Percentiles rank a stretch among this genome's conserved stretches.
Conservation (phyloP, 139 green algal genomes). For the Eudorina sp. region DNA sequence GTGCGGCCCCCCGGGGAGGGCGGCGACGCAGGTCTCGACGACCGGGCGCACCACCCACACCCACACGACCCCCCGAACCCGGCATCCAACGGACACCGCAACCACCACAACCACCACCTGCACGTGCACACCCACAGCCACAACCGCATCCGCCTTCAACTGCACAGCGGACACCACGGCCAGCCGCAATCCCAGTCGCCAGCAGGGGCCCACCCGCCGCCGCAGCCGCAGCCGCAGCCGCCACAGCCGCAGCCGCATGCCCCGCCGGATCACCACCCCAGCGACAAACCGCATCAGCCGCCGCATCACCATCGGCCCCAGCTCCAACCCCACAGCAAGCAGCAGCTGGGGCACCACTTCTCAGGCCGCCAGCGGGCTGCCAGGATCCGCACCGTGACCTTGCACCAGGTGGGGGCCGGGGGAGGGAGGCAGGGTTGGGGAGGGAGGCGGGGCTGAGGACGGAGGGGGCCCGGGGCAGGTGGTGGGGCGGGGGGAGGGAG, state of each 20-base stretch:
- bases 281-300: neutral
- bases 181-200: neutral
- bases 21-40: too few relatives aligned
- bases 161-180: neutral
- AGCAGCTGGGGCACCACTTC: neutral
- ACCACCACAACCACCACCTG: neutral
- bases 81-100: too few relatives aligned
- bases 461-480: too few relatives aligned
- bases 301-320: neutral
- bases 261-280: neutral
- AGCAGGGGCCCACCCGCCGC: neutral
- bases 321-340: neutral
- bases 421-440: too few relatives aligned
- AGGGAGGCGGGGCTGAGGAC: too few relatives aligned
- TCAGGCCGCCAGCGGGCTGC: neutral
- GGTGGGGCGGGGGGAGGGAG: too few relatives aligned
- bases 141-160: neutral
- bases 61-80: too few relatives aligned
- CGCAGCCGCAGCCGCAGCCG: neutral
- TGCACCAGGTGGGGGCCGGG: constrained; percentile 6
- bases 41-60: too few relatives aligned
- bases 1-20: too few relatives aligned
- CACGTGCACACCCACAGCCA: neutral
- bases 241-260: too few relatives aligned
- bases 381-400: neutral